phyloP scores from a whole-genome alignment of 495 filamentous ascomycete genomes.

The Penicillium ochrochloron region DNA sequence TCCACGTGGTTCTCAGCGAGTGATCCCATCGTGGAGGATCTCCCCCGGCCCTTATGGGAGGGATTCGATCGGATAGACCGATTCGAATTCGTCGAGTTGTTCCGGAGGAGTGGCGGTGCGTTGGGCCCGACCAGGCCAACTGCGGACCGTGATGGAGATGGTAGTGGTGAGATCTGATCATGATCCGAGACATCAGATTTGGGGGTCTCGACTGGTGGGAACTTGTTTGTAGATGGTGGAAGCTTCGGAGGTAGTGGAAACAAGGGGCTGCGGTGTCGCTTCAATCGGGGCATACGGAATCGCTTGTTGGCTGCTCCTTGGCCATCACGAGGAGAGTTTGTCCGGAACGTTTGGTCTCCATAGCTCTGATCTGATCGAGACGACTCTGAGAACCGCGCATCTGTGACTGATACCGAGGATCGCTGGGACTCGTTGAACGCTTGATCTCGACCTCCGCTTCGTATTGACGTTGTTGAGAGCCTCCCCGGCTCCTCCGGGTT shows the following conservation, averaged over 20 bases:
- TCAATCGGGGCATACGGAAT: slow-evolving; percentile 81
- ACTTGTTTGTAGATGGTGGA: slow-evolving; percentile 31
- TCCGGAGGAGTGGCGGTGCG: slow-evolving; percentile 53
- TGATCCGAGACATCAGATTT: slow-evolving; percentile 36
- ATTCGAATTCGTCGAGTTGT: slow-evolving; percentile 67
- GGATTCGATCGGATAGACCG: slow-evolving; percentile 78
- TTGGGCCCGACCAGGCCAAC: slow-evolving; percentile 47
- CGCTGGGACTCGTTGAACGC: slow-evolving; percentile 67
- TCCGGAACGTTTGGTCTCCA: slow-evolving; percentile 64
- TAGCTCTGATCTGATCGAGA: slow-evolving; percentile 88
- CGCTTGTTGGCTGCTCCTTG: slow-evolving; percentile 61
- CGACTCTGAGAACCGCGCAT: slow-evolving; percentile 83
- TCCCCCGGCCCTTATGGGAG: slow-evolving; percentile 60
- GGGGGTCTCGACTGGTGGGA: slow-evolving; percentile 29
- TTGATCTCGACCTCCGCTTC: slow-evolving; percentile 61
- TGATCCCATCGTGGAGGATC: slow-evolving; percentile 92
- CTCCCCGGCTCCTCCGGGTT: slow-evolving; percentile 73
- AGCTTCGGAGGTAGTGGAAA: slow-evolving; percentile 83
- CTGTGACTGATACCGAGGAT: slow-evolving; percentile 72
- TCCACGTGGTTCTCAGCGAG: slow-evolving; percentile 55
- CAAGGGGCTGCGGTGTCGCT: slow-evolving; percentile 80
- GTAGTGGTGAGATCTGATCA: slow-evolving; percentile 54
- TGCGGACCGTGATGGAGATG: slow-evolving; percentile 60
- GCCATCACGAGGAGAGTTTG: slow-evolving; percentile 34
- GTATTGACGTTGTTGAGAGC: slow-evolving; percentile 54